Conservation (phyloP, 306 rosid genomes). For the Geum urbanum region DNA sequence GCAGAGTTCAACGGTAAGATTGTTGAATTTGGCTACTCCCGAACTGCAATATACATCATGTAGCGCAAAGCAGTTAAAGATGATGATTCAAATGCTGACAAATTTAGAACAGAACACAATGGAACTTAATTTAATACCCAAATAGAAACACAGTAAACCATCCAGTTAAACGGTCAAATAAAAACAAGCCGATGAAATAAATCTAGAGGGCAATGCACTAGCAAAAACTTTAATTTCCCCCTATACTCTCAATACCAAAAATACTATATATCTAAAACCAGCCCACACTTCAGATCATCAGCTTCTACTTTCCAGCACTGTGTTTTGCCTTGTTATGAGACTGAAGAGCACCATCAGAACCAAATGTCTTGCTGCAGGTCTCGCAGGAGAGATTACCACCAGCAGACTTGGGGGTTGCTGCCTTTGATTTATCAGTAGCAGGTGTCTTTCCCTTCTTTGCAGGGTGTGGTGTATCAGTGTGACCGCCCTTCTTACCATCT, state of each 20-base stretch:
- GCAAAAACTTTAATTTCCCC: background rate
- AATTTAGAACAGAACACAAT: no score
- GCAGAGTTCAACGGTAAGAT: no score
- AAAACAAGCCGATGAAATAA: background rate
- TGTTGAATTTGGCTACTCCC: no score
- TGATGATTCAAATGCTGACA: no score
- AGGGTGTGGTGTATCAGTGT: slow-evolving; percentile 74
- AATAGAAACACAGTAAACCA: background rate
- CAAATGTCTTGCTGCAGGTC: slow-evolving; percentile 59
- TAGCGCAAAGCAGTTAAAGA: no score
- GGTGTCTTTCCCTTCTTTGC: slow-evolving; percentile 65
- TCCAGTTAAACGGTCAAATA: background rate
- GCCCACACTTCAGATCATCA: background rate
- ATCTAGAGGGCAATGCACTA: background rate
- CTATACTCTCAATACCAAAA: slow-evolving; percentile 16
- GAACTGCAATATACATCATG: no score
- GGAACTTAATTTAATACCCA: background rate
- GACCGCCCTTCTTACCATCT: slow-evolving; percentile 71
- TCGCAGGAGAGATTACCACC: slow-evolving; percentile 57
- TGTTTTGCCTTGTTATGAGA: slow-evolving; percentile 87
- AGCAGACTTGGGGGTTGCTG: slow-evolving; percentile 58
- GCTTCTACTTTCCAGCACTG: slow-evolving; percentile 26
- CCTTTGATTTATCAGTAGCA: slow-evolving; percentile 32
- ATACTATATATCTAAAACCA: slow-evolving; percentile 12
- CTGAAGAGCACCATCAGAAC: slow-evolving; percentile 53